Evolutionary conservation across 306 rosid genomes (phyloP), one percentile per base, ranked within the genome.

Genomic region (Comarum palustre): DNA sequence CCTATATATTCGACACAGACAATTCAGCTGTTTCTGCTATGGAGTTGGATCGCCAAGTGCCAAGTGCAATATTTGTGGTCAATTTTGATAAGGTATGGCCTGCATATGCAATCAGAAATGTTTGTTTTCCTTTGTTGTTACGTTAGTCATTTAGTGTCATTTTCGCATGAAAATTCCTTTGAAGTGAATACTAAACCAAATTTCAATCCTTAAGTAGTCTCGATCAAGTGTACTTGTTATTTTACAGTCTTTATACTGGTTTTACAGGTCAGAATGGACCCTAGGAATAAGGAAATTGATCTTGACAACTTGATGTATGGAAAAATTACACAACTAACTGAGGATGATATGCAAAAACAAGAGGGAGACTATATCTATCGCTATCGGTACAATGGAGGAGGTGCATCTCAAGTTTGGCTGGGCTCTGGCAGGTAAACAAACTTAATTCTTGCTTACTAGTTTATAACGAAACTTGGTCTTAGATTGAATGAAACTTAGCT

Each of bases 331-430:
- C 81, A 80, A 65, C 87, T 94, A 64, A 82, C 81, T 34, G 96
- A 89, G 73, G 98, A 89, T 73, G 97, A 91, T 76, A 85, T 86
- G 87, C 86, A 83, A 84, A 86, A 38, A 54, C 98, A 91, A 88
- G 98, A 91, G 85, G 91, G 88, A 8, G 95, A 87, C 74, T 94
- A 91, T 82, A 80, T 94, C 43, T 94, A 94, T 86, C 97, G 91
- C 17, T 91, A 94, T 77, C 90, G 91, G 75, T 94, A 94, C 72
- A 85, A 91, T 75, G 97, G 97, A 77, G 98, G 98, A 59, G 98
- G 98, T 81, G 97, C 97, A 54, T 82, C 95, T 75, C 98, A 94
- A 86, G 94, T 91, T 80, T 94, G 98, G 98, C 85, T 94, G 66
- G 86, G 91, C 77, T 91, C 95, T 80, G 96, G 95, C 87, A 94